phyloP scores from a whole-genome alignment of 2,329 filamentous ascomycete genomes.

The Myriangium duriaei region DNA sequence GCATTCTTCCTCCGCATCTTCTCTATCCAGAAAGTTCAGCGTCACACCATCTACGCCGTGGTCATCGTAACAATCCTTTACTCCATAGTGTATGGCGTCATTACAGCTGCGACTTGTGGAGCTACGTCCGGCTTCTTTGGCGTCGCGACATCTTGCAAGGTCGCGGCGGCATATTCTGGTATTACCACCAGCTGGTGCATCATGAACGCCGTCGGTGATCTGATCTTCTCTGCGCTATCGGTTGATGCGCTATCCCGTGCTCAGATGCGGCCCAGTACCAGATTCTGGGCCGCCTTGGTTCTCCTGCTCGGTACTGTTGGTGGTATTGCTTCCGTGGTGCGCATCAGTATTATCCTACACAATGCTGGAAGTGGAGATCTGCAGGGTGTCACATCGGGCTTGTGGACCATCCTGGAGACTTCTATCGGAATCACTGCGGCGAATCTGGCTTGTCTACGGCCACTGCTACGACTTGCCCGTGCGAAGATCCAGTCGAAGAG shows the following conservation, averaged over 20 bases:
- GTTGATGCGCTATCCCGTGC: background rate
- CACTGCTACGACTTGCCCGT: slow-evolving; percentile 17
- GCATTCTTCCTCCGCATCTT: slow-evolving; percentile 6
- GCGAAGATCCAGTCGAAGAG: background rate
- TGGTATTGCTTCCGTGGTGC: background rate
- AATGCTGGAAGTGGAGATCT: background rate
- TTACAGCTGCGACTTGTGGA: background rate
- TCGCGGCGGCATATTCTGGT: background rate
- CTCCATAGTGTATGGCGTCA: background rate
- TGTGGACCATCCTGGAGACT: slow-evolving; percentile 22
- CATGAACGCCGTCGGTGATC: background rate
- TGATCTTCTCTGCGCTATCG: background rate
- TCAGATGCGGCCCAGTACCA: background rate
- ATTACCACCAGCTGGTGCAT: background rate
- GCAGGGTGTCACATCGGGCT: slow-evolving; percentile 13
- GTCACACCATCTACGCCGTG: background rate
- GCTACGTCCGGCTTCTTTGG: background rate
- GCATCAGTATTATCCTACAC: background rate
- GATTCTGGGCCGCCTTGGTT: background rate
- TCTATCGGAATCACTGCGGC: slow-evolving; percentile 23
- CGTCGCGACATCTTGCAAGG: background rate
- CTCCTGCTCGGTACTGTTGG: background rate
- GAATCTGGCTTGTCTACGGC: slow-evolving; percentile 21
- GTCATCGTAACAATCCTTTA: background rate
- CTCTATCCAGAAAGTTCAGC: background rate